Percentiles rank a stretch among this genome's conserved stretches.
Evolutionary conservation across 805 yeast species (phyloP).

Genomic region (Nakazawaea ernobii): DNA sequence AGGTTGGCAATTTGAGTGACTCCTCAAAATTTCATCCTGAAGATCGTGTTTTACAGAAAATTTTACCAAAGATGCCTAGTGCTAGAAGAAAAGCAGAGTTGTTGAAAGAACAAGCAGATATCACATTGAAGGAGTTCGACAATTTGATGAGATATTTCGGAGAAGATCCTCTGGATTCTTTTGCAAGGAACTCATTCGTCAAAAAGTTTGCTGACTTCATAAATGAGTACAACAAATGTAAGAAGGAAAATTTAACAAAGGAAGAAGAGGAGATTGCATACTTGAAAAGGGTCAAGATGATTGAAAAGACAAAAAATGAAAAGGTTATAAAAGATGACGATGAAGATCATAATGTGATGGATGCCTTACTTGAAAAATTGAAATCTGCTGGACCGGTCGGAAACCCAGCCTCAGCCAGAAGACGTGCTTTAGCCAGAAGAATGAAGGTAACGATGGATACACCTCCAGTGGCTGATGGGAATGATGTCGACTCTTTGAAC

Average conservation of each 20-base stretch:
- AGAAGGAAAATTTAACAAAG: conserved; percentile 54
- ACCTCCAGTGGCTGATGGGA: conserved; percentile 9
- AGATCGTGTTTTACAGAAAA: conserved; percentile 52
- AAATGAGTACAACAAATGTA: conserved; percentile 57
- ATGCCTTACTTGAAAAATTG: conserved; percentile 76
- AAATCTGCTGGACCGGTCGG: conserved; percentile 81
- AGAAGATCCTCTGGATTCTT: conserved; percentile 54
- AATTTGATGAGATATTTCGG: conserved; percentile 66
- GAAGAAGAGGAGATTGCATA: conserved; percentile 67
- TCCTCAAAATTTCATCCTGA: conserved; percentile 57
- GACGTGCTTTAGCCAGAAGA: conserved; percentile 68
- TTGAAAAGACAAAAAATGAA: conserved; percentile 28
- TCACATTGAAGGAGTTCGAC: conserved; percentile 47
- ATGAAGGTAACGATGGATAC: conserved; percentile 9
- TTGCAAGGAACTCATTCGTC: conserved; percentile 55
- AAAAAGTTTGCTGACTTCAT: conserved; percentile 55
- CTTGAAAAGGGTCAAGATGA: conserved; percentile 54
- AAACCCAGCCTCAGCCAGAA: conserved; percentile 74
- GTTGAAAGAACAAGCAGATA: conserved; percentile 43
- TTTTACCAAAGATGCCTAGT: conserved; percentile 46
- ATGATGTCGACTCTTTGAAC: conserved; percentile 3
- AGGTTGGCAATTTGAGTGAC: conserved; percentile 62
- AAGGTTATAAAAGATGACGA: conserved; percentile 21
- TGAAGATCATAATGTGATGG: conserved; percentile 64
- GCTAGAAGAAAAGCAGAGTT: conserved; percentile 49